Conservation (phyloP, 2,329 filamentous ascomycete species). For the Calycina herbarum region DNA sequence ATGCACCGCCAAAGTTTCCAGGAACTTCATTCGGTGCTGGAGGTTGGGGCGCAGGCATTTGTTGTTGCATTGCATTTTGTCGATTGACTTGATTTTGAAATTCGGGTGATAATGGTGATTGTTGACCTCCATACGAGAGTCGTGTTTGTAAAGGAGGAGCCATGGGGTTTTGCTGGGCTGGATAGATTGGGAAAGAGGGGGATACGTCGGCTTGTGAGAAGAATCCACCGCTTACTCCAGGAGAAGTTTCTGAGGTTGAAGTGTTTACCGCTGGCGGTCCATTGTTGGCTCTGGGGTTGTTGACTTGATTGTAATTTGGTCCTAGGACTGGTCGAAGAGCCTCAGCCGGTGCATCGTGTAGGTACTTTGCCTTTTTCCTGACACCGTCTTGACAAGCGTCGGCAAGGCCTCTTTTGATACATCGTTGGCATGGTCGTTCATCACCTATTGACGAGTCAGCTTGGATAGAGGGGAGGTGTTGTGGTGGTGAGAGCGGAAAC, state of each 20-base stretch:
- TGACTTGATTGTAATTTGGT: conserved; percentile 63
- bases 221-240: conserved; percentile 31
- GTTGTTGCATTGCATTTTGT: conserved; percentile 47
- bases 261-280: conserved; percentile 25
- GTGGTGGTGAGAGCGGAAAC: conserved; percentile 12
- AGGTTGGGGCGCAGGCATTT: conserved; percentile 42
- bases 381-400: conserved; percentile 94
- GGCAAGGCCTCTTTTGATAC: conserved; percentile 88
- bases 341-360: conserved; percentile 91
- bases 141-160: conserved; percentile 50
- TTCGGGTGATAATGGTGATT: conserved; percentile 72
- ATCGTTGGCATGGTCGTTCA: conserved; percentile 89
- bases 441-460: conserved; percentile 63
- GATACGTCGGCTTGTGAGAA: conserved; percentile 36
- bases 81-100: conserved; percentile 60
- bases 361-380: conserved; percentile 98
- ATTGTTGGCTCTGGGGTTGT: conserved; percentile 45
- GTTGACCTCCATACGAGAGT: conserved; percentile 63
- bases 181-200: conserved; percentile 42
- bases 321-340: conserved; percentile 84
- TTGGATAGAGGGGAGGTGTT: conserved; percentile 22
- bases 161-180: conserved; percentile 48
- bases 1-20: conserved; percentile 48
- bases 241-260: conserved; percentile 35
- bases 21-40: conserved; percentile 47